A percentile compares a stretch with the other conserved stretches of the same genome.
Evolutionary conservation across 768 basidiomycete genomes (phyloP).

Genomic region (Trametes meyenii): DNA sequence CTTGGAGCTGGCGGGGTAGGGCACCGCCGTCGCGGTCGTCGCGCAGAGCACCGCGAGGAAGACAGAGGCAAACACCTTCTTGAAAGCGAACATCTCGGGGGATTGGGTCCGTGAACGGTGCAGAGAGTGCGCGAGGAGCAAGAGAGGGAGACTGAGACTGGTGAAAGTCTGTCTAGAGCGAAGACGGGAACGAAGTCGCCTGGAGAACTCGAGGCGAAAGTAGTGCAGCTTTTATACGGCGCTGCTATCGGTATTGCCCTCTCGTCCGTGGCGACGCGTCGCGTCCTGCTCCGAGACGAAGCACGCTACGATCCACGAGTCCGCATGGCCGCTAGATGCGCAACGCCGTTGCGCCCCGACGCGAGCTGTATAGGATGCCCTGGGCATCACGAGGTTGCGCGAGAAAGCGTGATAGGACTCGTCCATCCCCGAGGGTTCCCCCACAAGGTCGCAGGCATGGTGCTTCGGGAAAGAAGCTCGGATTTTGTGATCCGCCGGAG

Average conservation of each 20-base stretch:
- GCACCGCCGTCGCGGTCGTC: conserved; percentile 18
- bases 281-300: neutral
- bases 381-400: conserved; percentile 7
- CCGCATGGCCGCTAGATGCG: conserved; percentile 6
- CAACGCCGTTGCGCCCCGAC: neutral
- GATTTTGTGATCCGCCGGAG: conserved; percentile 1
- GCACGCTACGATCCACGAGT: neutral
- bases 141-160: conserved; percentile 16
- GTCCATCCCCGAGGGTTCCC: neutral
- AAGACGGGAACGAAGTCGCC: conserved; percentile 21
- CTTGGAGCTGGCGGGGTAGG: conserved; percentile 23
- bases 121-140: conserved; percentile 4
- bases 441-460: neutral
- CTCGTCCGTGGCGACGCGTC: neutral
- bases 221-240: conserved; percentile 4
- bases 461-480: neutral
- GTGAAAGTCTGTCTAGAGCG: conserved; percentile 23
- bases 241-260: neutral
- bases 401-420: neutral
- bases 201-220: neutral
- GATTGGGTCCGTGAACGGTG: conserved; percentile 1
- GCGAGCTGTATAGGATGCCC: neutral
- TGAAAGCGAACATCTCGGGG: conserved; percentile 21
- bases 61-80: conserved; percentile 22
- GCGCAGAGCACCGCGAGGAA: conserved; percentile 25